A percentile compares a stretch with the other conserved stretches of the same genome.
Evolutionary conservation across 139 green algal genomes (phyloP).

Genomic region (Microglena sp.): DNA sequence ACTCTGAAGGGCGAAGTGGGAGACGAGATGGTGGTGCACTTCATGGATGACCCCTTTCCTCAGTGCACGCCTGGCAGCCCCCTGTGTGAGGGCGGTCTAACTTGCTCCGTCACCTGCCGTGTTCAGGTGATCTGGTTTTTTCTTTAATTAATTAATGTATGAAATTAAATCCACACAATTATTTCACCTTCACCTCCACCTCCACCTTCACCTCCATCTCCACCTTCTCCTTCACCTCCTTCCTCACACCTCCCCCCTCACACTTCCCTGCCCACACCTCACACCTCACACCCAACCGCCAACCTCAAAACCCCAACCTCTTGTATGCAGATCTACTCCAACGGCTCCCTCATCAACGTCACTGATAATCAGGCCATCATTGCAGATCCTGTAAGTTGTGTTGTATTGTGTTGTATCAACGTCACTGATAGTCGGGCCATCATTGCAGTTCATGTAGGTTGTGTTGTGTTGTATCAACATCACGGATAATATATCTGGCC

Average conservation of each 20-base stretch:
- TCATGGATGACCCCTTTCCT: conserved; percentile 21
- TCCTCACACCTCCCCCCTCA: not conserved
- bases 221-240: not conserved
- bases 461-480: no score
- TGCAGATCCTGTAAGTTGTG: no score
- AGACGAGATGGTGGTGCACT: conserved; percentile 40
- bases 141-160: no score
- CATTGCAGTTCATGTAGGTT: no score
- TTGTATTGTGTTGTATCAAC: no score
- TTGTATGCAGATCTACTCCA: no score
- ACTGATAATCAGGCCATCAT: no score
- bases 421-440: no score
- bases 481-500: no score
- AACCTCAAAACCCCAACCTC: not conserved
- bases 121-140: no score
- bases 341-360: no score
- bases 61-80: not conserved
- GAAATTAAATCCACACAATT: not conserved
- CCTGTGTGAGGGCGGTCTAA: not conserved
- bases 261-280: not conserved
- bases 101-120: no score
- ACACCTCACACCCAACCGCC: not conserved
- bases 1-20: conserved; percentile 41
- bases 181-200: not conserved
- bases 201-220: not conserved